Base-by-base conservation (phyloP, 2,329 filamentous ascomycete species). In the Chaetomium sp. region DNA sequence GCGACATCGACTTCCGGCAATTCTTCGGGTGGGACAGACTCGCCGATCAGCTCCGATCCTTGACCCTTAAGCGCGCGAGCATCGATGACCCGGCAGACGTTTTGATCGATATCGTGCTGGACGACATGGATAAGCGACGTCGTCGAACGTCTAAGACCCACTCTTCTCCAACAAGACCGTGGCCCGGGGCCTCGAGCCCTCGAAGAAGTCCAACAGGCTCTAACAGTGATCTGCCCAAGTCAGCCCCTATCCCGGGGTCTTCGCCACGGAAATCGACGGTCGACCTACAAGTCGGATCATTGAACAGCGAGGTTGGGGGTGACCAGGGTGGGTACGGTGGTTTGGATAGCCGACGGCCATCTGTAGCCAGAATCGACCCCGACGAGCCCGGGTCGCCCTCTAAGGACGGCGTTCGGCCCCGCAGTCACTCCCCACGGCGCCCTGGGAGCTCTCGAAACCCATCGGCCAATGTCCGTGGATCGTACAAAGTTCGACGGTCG, bases 11-110 rank as follows among this genome's bases (percentile, higher is more conserved):
- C 71, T 96, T 96, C 69, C 85, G 94, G 59, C 91, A 96, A 65
- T 96, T 97, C 73, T 96, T 91, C 72, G 94, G 94, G 56, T 99
- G 94, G 94, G 92, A 99, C 69, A 85, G 88, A 56, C 74, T 97
- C 54, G 88, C 94, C 7, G 94, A 99, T 68, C 91, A 96, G 70
- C 76, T 99, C 60, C 86, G 91, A 57, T 95, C 90, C 59, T 77
- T 99, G 61, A 94, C 89, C 2, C 77, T 99, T 61, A 96, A 91
- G 73, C 85, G 91, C 63, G 92, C 89, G 54, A 85, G 86, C 60
- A 79, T 99, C 45, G 91, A 96, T 61, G 91, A 99, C 67, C 90
- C 90, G 3, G 86, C 87, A 14, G 94, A 97, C 68, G 81, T 99
- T 41, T 77, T 97, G 48, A 89, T 94, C 61, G 87, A 95, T 64